Evolutionary conservation across 441 rosid species (phyloP), one percentile per base, ranked within the genome.

Genomic region (Euphorbia celastroides): DNA sequence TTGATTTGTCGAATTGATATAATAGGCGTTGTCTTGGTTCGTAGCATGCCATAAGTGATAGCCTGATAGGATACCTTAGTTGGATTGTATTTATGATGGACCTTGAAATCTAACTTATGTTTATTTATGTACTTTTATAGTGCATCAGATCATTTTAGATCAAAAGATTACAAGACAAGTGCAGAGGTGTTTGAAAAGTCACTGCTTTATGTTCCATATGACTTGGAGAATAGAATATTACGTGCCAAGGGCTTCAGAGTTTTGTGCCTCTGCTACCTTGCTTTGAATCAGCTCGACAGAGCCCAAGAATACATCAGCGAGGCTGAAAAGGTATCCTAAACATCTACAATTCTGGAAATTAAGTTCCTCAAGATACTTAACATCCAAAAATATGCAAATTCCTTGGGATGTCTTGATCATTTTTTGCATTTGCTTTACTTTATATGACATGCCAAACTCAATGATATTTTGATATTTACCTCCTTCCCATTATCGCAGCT

Each of bases 221-320:
- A 83, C 71, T 56, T 80, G 13, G 96, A 89, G 63, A 85, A 80
- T 68, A 86, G 84, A 82, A 79, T 65, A 70, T 79, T 83, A 67
- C 82, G 97, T 68, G 99, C 97, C 63, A 91, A 91, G 83, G 92
- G 99, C 19, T 93, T 87, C 74, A 86, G 97, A 80, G 96, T 91
- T 71, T 75, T 93, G 79, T 85, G 96, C 77, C 94, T 91, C 62
- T 93, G 97, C 82, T 80, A 88, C 75, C 90, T 93, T 28, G 99
- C 87, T 31, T 91, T 85, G 65, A 77, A 74, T 75, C 87, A 82
- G 82, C 84, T 86, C 28, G 96, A 91, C 80, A 84, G 82, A 84
- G 96, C 99, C 75, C 84, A 70, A 67, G 97, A 93, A 66, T 89
- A 93, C 78, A 81, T 91, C 36, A 82, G 72, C 55, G 96, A 93